Base-by-base conservation (phyloP, 257 asterid genomes). In the Osmanthus fragrans region DNA sequence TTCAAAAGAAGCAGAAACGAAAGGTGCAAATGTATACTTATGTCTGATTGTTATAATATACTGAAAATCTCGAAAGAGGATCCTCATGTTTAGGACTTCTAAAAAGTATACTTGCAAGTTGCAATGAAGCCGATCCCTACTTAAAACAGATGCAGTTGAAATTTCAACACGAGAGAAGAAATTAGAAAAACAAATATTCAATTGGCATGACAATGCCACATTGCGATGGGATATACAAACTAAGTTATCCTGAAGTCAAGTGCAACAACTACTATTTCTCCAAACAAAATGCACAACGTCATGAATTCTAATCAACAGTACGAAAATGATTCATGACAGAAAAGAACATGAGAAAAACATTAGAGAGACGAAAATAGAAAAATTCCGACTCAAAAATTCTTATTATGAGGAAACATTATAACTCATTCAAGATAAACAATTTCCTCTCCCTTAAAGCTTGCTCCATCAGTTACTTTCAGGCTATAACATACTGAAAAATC, bases 311-410 rank as follows among this genome's bases (percentile, higher is more conserved):
- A 40, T n/a, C 15, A 25, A 79, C 56, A 39, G 25, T n/a, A n/a
- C 7, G 70, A 73, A 47, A 11, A 42, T 32, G 23, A 66, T 49
- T 47, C 64, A 30, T 37, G 51, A 47, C 18, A 10, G 11, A 56
- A 76, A 60, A 34, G 30, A 78, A 64, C 76, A 25, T 63, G 68
- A 71, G 4, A 34, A 67, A 27, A 68, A 21, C 73, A 72, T 16
- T 47, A 36, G 3, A 23, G 4, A 64, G 19, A 76, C 56, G 21
- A 71, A 72, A 39, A 72, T 30, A 7, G 3, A 42, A 6, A 21
- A 18, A 40, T 40, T 40, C 47, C 47, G 2, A 40, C 47, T 40
- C 13, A 10, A 40, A 40, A 10, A 10, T 10, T 40, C 13, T 8
- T 39, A 40, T 47, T 16, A 16, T 47, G 56, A 7, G 1, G n/a